Conservation (phyloP, 768 basidiomycete genomes). For the Cyclocybe aegerita region DNA sequence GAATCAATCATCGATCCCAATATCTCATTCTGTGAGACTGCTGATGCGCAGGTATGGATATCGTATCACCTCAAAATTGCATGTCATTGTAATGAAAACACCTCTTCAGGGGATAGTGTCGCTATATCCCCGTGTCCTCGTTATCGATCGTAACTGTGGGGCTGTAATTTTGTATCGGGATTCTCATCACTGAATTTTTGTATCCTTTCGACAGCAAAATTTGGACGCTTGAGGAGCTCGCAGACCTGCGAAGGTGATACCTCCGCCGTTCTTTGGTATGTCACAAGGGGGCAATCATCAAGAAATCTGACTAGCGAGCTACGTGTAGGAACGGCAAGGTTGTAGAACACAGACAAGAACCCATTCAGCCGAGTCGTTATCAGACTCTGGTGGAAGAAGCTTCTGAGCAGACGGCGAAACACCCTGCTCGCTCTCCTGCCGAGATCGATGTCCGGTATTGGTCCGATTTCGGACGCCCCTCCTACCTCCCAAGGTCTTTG, state of each 20-base stretch:
- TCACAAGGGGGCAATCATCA: too few species aligned
- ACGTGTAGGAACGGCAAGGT: slow-evolving; percentile 46
- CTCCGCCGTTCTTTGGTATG: too few species aligned
- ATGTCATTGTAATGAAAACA: background rate
- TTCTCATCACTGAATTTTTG: background rate
- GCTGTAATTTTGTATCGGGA: background rate
- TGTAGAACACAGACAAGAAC: slow-evolving; percentile 50
- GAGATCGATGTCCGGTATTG: slow-evolving; percentile 48
- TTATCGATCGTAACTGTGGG: slow-evolving; percentile 61
- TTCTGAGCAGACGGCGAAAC: background rate
- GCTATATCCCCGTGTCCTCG: slow-evolving; percentile 61
- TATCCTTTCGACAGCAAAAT: slow-evolving; percentile 48
- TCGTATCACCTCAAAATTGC: background rate
- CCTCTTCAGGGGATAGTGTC: slow-evolving; percentile 40
- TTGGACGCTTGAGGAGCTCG: slow-evolving; percentile 50
- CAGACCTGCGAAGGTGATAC: too few species aligned
- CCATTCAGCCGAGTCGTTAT: slow-evolving; percentile 54
- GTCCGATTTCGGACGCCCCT: slow-evolving; percentile 69
- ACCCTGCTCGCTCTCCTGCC: background rate
- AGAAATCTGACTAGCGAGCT: too few species aligned
- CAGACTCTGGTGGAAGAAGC: slow-evolving; percentile 35
- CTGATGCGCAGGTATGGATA: slow-evolving; percentile 44
- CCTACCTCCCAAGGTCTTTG: slow-evolving; percentile 63
- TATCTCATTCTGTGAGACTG: slow-evolving; percentile 67
- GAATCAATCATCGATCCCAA: slow-evolving; percentile 46